phyloP scores from a whole-genome alignment of 106 monocot species.

The Amphibolis antarctica region DNA sequence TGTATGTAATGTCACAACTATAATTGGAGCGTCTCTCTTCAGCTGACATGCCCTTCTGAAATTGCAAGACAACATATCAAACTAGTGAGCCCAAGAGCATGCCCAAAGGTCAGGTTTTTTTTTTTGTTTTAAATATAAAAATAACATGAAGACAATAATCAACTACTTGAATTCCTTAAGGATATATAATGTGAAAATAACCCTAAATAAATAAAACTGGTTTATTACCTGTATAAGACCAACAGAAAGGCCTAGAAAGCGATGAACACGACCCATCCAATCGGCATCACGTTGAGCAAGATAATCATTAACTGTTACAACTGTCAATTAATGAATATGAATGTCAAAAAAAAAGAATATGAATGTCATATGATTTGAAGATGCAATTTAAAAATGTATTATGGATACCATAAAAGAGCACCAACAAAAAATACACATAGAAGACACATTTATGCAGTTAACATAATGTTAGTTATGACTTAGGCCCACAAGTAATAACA shows the following conservation, averaged over 20 bases:
- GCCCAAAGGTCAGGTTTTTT: too few species aligned
- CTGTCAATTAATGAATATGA: slow-evolving; percentile 27
- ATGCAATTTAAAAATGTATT: neutral
- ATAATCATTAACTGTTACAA: slow-evolving; percentile 99
- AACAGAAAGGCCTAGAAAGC: slow-evolving; percentile 93
- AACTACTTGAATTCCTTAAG: too few species aligned
- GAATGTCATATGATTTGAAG: neutral
- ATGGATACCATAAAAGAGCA: neutral
- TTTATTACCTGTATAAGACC: slow-evolving; percentile 78
- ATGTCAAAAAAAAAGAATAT: slow-evolving; percentile 4
- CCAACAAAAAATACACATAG: too few species aligned
- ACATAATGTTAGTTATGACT: too few species aligned
- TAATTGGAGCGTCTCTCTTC: slow-evolving; percentile 81
- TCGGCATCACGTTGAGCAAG: slow-evolving; percentile 98
- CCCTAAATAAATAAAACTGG: neutral
- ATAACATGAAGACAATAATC: too few species aligned
- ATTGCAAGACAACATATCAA: slow-evolving; percentile 5
- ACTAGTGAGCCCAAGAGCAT: neutral
- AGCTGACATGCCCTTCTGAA: slow-evolving; percentile 68
- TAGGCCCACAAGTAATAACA: too few species aligned
- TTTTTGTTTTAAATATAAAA: too few species aligned
- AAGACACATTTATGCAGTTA: too few species aligned
- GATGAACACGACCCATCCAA: slow-evolving; percentile 99
- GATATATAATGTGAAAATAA: neutral
- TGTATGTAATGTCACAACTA: slow-evolving; percentile 94